Percentiles rank a stretch among this genome's conserved stretches.
Evolutionary conservation across 192 early-diverging fungal genomes (phyloP).

Genomic region (Linnemannia hyalina): DNA sequence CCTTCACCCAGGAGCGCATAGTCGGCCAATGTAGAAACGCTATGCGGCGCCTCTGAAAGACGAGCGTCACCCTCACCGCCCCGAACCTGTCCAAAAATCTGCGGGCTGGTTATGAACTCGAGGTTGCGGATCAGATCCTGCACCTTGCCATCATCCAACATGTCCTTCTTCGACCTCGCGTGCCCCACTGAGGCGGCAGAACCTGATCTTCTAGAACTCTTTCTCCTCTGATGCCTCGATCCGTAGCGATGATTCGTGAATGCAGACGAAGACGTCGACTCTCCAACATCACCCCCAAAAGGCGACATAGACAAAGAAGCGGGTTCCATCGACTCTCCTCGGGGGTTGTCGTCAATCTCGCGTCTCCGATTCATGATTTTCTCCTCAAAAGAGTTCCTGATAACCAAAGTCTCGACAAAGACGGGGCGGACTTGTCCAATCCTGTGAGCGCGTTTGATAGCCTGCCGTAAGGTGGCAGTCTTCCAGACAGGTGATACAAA

Average conservation of each 20-base stretch:
- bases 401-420: conserved; percentile 70
- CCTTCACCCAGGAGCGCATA: not conserved
- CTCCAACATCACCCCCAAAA: not conserved
- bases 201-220: not conserved
- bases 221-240: not conserved
- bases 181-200: not conserved
- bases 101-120: conserved; percentile 17
- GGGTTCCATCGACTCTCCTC: not conserved
- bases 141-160: conserved; percentile 33
- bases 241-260: not conserved
- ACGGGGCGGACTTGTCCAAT: conserved; percentile 77
- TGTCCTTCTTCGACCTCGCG: not conserved
- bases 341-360: conserved; percentile 13
- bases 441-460: conserved; percentile 88
- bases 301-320: not conserved
- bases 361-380: conserved; percentile 55
- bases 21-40: not conserved
- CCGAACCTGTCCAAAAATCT: not conserved
- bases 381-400: conserved; percentile 69
- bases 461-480: conserved; percentile 80
- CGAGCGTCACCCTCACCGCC: not conserved
- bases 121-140: conserved; percentile 23
- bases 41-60: not conserved
- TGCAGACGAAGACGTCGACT: not conserved
- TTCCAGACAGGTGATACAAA: conserved; percentile 83